Base-by-base conservation (phyloP, 768 basidiomycete genomes). In the Gelatoporia subvermispora region DNA sequence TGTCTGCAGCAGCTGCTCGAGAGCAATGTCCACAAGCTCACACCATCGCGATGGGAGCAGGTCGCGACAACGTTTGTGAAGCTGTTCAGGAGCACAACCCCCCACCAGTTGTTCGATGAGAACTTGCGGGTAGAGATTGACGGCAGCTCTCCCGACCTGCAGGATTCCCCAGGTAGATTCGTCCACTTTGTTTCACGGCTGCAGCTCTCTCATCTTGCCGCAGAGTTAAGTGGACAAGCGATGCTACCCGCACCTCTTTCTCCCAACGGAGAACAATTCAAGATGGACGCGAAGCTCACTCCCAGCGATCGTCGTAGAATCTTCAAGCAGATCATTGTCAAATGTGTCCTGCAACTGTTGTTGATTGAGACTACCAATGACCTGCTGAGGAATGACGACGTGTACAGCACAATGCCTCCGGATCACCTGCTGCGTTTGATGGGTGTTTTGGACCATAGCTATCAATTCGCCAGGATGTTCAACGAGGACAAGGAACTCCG, bases 271-370 rank as follows among this genome's bases (percentile, higher is more conserved):
- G 83, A 86, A 49, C 71, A 74, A 38, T 64, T 70, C 10, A 74
- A 69, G 49, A 55, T 68, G 8, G 77, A 76, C 54, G 60, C 69
- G 9, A 75, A 76, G 52, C 69, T 78, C n/a, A 79, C 83, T 5
- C 67, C 82, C 38, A 73, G 70, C 44, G 87, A 88, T 55, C 84
- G 93, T 46, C 82, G 90, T 39, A 79, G 84, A 37, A 81, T 90
- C 47, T 99, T 99, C 82, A 89, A 93, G 64, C 96, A 98, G 66
- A 98, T 99, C 68, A 98, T 99, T 52, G 93, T 97, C 56, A 98
- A 98, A 86, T 99, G 96, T 65, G 96, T 99, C 18, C 78, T 99
- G 24, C 96, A 99, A 60, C 71, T 99, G 18, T 75, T 98, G 46
- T 77, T 99, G 34, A 98, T 99, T 54, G 96, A 99, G 70, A 98